These are phyloP conservation scores for Sporothrix pseudoabietina DNA, from an alignment of 2,329 filamentous ascomycete genomes.

Conservation along the genomic window DNA sequence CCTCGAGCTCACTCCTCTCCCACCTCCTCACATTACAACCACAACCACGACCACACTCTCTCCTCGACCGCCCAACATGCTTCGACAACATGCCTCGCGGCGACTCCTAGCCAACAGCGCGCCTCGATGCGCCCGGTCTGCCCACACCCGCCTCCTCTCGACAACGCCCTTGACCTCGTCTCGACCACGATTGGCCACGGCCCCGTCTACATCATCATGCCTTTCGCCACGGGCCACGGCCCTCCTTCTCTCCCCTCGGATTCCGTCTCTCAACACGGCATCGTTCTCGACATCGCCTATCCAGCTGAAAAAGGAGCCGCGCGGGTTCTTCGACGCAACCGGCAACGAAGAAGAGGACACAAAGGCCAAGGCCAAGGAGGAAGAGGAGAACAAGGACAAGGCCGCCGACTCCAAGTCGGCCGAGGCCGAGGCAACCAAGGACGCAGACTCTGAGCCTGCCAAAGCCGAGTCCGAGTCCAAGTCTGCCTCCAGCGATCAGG, in stretches of 20 bases:
- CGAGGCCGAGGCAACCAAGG: conserved; percentile 28
- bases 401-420: background rate
- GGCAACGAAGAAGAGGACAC: conserved; percentile 25
- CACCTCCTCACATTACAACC: background rate
- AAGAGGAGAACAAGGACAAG: conserved; percentile 28
- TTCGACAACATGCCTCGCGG: conserved; percentile 34
- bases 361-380: conserved; percentile 33
- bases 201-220: background rate
- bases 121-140: conserved; percentile 6
- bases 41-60: no score
- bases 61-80: conserved; percentile 31
- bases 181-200: conserved; percentile 2
- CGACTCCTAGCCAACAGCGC: conserved; percentile 31
- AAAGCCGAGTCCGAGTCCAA: conserved; percentile 43
- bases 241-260: background rate
- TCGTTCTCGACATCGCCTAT: conserved; percentile 33
- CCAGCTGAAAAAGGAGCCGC: conserved; percentile 34
- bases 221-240: conserved; percentile 13
- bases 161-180: conserved; percentile 8
- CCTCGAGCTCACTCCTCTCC: conserved; percentile 8
- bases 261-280: background rate
- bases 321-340: conserved; percentile 34
- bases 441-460: conserved; percentile 35
- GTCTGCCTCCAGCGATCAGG: conserved; percentile 41
- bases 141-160: conserved; percentile 27